Conservation (phyloP, 495 filamentous ascomycete genomes). For the Melanomma pulvis-pyrius region DNA sequence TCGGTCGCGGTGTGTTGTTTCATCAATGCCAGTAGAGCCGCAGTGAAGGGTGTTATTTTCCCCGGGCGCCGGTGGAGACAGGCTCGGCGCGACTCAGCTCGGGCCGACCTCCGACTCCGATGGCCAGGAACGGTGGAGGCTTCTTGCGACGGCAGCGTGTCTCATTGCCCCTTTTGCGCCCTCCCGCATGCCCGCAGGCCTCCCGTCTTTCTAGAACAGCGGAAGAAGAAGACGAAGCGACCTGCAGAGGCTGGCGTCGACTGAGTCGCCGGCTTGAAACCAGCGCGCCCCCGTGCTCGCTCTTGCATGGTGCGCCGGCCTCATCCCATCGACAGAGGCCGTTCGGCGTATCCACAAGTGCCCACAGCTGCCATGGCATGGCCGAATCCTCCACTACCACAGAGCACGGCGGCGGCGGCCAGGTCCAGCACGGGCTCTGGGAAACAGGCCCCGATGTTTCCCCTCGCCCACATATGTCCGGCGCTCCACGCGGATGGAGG, state of each 20-base stretch:
- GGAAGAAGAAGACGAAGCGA: background rate
- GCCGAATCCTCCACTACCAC: background rate
- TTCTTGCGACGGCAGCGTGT: background rate
- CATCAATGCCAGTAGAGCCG: too few relatives aligned
- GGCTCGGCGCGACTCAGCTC: background rate
- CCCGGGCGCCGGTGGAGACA: background rate
- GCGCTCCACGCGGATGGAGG: background rate
- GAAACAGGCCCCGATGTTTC: background rate
- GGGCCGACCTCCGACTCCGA: slow-evolving; percentile 1
- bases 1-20: slow-evolving; percentile 14
- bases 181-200: background rate
- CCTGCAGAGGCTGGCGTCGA: background rate
- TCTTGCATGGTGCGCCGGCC: background rate
- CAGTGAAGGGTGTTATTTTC: too few relatives aligned
- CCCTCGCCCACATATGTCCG: background rate
- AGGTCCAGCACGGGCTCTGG: too few relatives aligned
- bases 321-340: background rate
- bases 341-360: too few relatives aligned
- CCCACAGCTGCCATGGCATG: too few relatives aligned
- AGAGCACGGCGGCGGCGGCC: background rate
- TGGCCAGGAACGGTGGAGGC: background rate
- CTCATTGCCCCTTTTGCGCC: background rate
- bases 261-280: slow-evolving; percentile 31
- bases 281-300: background rate
- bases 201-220: slow-evolving; percentile 20